Conservation (phyloP, 805 yeast species). For the Wickerhamiella domercqiae region DNA sequence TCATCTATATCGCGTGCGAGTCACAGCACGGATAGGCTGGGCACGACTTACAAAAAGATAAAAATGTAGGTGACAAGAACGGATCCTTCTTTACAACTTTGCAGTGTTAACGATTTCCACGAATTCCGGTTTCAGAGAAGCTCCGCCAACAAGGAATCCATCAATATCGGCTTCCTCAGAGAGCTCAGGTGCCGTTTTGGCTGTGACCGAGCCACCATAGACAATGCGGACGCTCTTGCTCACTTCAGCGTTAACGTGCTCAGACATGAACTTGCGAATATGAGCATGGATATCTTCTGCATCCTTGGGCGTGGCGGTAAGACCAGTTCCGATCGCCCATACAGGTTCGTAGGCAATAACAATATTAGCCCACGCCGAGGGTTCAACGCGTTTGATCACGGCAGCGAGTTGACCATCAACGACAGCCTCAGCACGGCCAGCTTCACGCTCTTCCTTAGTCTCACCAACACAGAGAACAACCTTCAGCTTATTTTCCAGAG, state of each 20-base stretch:
- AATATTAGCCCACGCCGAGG: slow-evolving; percentile 71
- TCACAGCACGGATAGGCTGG: too few species aligned
- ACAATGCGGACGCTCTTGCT: slow-evolving; percentile 76
- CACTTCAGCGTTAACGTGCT: slow-evolving; percentile 60
- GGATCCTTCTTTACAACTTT: slow-evolving; percentile 1
- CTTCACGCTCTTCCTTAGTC: slow-evolving; percentile 87
- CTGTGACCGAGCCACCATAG: slow-evolving; percentile 98
- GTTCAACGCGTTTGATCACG: slow-evolving; percentile 53
- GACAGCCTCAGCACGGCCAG: slow-evolving; percentile 72
- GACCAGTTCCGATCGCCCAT: slow-evolving; percentile 99
- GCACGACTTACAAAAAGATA: too few species aligned
- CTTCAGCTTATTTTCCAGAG: slow-evolving; percentile 73
- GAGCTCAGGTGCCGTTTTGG: slow-evolving; percentile 79
- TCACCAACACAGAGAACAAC: slow-evolving; percentile 98
- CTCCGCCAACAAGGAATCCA: slow-evolving; percentile 99
- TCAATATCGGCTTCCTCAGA: slow-evolving; percentile 88
- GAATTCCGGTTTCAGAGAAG: slow-evolving; percentile 96
- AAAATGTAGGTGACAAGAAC: too few species aligned
- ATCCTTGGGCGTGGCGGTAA: slow-evolving; percentile 96
- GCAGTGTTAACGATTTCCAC: slow-evolving; percentile 70
- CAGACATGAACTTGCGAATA: slow-evolving; percentile 70
- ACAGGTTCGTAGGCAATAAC: slow-evolving; percentile 99
- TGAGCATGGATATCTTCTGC: slow-evolving; percentile 89
- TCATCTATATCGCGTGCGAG: too few species aligned
- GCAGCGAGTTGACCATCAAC: slow-evolving; percentile 83